Evolutionary conservation across 768 basidiomycete genomes (phyloP), one percentile per base, ranked within the genome.

Genomic region (Vishniacozyma victoriae): DNA sequence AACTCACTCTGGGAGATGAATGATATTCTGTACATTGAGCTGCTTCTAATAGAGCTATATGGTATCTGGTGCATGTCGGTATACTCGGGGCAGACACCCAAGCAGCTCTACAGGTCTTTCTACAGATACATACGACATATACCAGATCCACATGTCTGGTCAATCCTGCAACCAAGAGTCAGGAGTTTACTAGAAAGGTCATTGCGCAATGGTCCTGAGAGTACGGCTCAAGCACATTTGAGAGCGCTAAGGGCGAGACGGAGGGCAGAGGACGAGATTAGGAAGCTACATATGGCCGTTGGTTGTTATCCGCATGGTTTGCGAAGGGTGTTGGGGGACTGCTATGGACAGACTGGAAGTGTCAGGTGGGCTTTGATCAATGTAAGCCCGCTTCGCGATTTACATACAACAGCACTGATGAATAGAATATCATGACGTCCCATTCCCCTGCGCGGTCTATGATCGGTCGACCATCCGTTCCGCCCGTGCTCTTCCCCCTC

Each of bases 101-200:
- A n/a, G 11, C 35, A 51, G 19, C 41, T 66, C 24, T 67, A 67
- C 27, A 37, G 62, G n/a, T 27, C 52, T 1, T 67, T 44, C 44
- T 42, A 63, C 5, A 50, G 57, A 36, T 54, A 63, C 41, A 44
- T 67, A 15, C 41, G 51, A 7, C 38, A 50, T 3, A 20, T 67
- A 6, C 62, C 64, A 19, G 62, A 67, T 45, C 61, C 61, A 13
- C 59, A 67, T 41, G 29, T 63, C 33, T 67, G 64, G 64, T 24
- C 41, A 4, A 36, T 57, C 6, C 41, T 59, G 19, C 20, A 47
- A 13, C 62, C 61, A 2, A 35, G 48, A 4, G 54, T 57, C 40
- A 35, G 51, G 18, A 22, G 35, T 12, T 36, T 3, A 44, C 48
- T 35, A 22, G 31, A 15, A 45, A 41, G 48, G 54, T 46, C 14